A percentile compares a stretch with the other conserved stretches of the same genome.
Conservation (phyloP, 108 stramenopile species). For the Schizochytrium sp. region DNA sequence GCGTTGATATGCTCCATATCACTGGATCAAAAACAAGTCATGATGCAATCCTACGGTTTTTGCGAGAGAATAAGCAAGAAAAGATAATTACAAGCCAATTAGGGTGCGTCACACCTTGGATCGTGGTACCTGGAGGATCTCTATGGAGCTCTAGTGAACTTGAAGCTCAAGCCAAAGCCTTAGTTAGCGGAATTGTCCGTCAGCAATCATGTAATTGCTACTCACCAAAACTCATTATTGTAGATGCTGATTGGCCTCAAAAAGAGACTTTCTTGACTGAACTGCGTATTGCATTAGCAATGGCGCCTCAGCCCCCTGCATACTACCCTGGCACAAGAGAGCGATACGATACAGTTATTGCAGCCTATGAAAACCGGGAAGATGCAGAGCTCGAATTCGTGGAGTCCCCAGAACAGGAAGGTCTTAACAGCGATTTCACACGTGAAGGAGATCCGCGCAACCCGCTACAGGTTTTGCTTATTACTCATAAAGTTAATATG, state of each 20-base stretch:
- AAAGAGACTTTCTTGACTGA: conserved; percentile 25
- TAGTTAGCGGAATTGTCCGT: neutral
- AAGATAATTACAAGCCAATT: conserved; percentile 17
- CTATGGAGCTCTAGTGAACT: neutral
- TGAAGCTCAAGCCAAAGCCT: neutral
- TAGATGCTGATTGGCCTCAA: neutral
- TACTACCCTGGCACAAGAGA: conserved; percentile 21
- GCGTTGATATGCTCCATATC: neutral
- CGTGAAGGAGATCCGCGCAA: neutral
- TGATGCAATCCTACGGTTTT: neutral
- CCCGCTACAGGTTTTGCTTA: neutral
- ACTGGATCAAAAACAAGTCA: neutral
- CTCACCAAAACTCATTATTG: neutral
- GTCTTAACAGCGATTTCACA: neutral
- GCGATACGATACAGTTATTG: conserved; percentile 8
- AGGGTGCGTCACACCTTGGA: neutral
- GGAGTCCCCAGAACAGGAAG: conserved; percentile 20
- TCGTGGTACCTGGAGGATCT: neutral
- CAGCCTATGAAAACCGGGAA: neutral
- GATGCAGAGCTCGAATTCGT: conserved; percentile 13
- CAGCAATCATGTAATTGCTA: conserved; percentile 14
- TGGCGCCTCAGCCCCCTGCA: neutral
- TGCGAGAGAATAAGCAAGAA: neutral
- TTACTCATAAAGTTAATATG: neutral
- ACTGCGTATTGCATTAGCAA: neutral